phyloP scores from a whole-genome alignment of 208 protist genomes.

The Vickermania spadyakhi region DNA sequence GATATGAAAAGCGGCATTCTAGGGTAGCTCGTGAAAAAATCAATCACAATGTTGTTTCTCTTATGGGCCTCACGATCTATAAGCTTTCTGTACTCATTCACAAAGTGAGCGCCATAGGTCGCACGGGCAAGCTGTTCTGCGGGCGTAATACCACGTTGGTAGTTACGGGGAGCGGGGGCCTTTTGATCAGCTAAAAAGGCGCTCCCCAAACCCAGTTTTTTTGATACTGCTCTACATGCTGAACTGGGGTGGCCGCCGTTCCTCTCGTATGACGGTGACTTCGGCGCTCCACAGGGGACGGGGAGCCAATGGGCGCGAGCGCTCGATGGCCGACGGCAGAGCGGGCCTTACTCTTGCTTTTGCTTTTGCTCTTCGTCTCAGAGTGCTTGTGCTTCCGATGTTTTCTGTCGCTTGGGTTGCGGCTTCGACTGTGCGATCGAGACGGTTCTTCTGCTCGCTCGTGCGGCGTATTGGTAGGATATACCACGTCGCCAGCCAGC shows the following conservation, averaged over 20 bases:
- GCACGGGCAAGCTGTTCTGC: slow-evolving; percentile 4
- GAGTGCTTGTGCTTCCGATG: not conserved
- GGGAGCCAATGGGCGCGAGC: not conserved
- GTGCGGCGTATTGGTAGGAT: not conserved
- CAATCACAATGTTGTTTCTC: slow-evolving; percentile 21
- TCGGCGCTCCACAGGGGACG: not conserved
- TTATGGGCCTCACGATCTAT: slow-evolving; percentile 18
- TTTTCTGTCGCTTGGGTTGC: not conserved
- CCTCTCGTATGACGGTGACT: not conserved
- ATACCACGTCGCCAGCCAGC: not conserved
- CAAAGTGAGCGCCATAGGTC: slow-evolving; percentile 9
- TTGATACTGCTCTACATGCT: not conserved
- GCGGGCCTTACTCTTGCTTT: not conserved
- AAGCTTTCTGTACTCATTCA: slow-evolving; percentile 9
- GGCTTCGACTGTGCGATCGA: not conserved
- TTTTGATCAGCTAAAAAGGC: not conserved
- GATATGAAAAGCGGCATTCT: not conserved
- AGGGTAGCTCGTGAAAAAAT: slow-evolving; percentile 27
- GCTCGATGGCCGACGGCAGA: not conserved
- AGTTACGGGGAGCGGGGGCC: slow-evolving; percentile 3
- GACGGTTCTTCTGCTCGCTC: not conserved
- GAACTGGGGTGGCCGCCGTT: not conserved
- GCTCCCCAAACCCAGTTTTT: slow-evolving; percentile 3
- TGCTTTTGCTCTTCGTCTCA: no score
- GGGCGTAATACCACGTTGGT: not conserved